Percentiles rank a stretch among this genome's conserved stretches.
phyloP scores from a whole-genome alignment of 2,329 filamentous ascomycete species.

The Phialophora expanda region DNA sequence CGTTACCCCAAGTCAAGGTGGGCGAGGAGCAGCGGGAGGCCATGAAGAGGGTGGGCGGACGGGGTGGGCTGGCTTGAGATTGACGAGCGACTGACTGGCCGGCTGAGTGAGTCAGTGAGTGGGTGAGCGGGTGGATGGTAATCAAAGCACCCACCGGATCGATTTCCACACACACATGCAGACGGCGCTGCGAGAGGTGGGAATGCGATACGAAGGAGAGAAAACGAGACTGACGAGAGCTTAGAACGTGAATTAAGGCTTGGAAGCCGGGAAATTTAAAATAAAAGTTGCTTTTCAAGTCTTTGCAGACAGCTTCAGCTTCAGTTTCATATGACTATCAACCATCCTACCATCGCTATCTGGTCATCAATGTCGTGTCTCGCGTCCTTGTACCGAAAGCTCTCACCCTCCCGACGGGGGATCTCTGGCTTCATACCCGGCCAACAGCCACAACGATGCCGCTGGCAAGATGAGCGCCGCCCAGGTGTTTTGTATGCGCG shows the following conservation, averaged over 20 bases:
- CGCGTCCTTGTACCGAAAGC: not conserved
- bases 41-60: conserved; percentile 59
- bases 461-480: not conserved
- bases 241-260: not conserved
- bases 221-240: not conserved
- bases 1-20: conserved; percentile 54
- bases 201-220: not conserved
- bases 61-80: conserved; percentile 46
- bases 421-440: not conserved
- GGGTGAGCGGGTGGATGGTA: too few species aligned
- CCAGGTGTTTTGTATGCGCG: not conserved
- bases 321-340: not conserved
- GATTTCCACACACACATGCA: not conserved
- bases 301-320: not conserved
- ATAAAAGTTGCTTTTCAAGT: not conserved
- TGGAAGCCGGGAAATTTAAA: not conserved
- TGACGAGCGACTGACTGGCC: not conserved
- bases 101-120: not conserved
- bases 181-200: not conserved
- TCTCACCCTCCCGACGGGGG: not conserved
- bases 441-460: not conserved
- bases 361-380: not conserved
- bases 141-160: not conserved
- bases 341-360: not conserved
- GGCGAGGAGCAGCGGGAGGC: conserved; percentile 56